Percentiles rank a stretch among this genome's conserved stretches.
phyloP scores from a whole-genome alignment of 768 basidiomycete genomes.

The Tulasnella sp. region DNA sequence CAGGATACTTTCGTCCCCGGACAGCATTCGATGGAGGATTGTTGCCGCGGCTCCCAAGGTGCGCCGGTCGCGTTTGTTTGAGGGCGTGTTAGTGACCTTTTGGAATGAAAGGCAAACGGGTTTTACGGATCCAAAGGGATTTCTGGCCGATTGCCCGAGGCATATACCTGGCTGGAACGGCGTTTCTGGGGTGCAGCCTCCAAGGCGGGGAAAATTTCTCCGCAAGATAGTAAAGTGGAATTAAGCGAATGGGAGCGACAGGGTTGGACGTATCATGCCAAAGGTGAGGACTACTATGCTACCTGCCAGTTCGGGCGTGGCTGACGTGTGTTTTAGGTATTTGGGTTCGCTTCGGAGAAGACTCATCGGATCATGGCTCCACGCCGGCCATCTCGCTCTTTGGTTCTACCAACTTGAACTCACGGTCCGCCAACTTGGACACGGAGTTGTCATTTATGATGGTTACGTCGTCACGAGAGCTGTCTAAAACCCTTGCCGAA shows the following conservation, averaged over 20 bases:
- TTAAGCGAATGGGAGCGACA: conserved; percentile 79
- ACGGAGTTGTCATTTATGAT: conserved; percentile 87
- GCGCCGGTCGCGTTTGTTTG: conserved; percentile 20
- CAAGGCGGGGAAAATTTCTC: background rate
- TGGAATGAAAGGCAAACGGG: conserved; percentile 70
- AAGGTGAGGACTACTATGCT: conserved; percentile 48
- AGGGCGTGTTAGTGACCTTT: conserved; percentile 5
- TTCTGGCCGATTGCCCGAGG: conserved; percentile 91
- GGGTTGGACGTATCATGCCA: conserved; percentile 98
- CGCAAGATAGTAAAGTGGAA: conserved; percentile 40
- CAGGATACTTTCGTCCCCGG: conserved; percentile 48
- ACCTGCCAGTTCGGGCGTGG: background rate
- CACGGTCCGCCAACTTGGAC: conserved; percentile 82
- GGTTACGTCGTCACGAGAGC: conserved; percentile 49
- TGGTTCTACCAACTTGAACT: conserved; percentile 91
- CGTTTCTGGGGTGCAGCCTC: conserved; percentile 48
- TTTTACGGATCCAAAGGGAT: conserved; percentile 85
- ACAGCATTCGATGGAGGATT: conserved; percentile 50
- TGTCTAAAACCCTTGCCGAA: conserved; percentile 29
- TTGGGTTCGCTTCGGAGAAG: conserved; percentile 21
- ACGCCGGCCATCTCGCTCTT: conserved; percentile 71
- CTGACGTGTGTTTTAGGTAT: background rate
- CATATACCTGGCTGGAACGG: conserved; percentile 81
- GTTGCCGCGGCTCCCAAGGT: conserved; percentile 85
- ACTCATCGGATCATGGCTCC: background rate